Conservation (phyloP, 2,329 filamentous ascomycete genomes). For the Fusarium sp. region DNA sequence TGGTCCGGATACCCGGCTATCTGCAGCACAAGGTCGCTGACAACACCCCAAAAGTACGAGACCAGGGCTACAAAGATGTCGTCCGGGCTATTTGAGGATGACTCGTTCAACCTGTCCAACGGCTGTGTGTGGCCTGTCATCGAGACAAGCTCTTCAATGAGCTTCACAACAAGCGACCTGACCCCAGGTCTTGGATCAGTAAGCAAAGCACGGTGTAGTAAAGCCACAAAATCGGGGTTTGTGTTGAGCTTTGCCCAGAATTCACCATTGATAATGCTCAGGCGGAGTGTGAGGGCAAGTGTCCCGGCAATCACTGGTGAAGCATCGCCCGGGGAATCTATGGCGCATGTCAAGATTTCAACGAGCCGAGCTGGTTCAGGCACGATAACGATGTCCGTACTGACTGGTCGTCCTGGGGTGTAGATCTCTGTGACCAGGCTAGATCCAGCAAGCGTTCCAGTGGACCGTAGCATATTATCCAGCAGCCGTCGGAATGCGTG, state of each 20-base stretch:
- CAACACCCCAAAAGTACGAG: slow-evolving; percentile 47
- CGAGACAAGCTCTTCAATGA: slow-evolving; percentile 48
- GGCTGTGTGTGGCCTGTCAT: slow-evolving; percentile 3
- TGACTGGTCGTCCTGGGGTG: slow-evolving; percentile 14
- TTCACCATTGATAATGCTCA: slow-evolving; percentile 41
- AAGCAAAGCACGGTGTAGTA: slow-evolving; percentile 44
- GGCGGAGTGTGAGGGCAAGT: slow-evolving; percentile 44
- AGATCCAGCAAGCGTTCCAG: background rate
- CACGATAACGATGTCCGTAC: slow-evolving; percentile 11
- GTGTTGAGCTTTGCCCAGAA: slow-evolving; percentile 46
- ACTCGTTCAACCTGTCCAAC: background rate
- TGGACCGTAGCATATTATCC: slow-evolving; percentile 36
- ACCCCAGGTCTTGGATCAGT: slow-evolving; percentile 41
- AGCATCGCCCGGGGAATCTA: slow-evolving; percentile 37
- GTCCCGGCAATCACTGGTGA: slow-evolving; percentile 43
- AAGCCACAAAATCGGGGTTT: slow-evolving; percentile 35
- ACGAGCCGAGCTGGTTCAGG: slow-evolving; percentile 41
- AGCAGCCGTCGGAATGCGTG: slow-evolving; percentile 45
- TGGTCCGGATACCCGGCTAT: slow-evolving; percentile 47
- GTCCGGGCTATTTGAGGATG: background rate
- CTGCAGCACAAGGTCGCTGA: slow-evolving; percentile 50
- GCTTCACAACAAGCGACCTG: slow-evolving; percentile 48
- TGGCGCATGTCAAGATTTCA: slow-evolving; percentile 44
- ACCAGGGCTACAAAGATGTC: slow-evolving; percentile 27
- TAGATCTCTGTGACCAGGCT: slow-evolving; percentile 28